phyloP scores from a whole-genome alignment of 1,284 basidiomycete genomes.

The Pseudozyma flocculosa region DNA sequence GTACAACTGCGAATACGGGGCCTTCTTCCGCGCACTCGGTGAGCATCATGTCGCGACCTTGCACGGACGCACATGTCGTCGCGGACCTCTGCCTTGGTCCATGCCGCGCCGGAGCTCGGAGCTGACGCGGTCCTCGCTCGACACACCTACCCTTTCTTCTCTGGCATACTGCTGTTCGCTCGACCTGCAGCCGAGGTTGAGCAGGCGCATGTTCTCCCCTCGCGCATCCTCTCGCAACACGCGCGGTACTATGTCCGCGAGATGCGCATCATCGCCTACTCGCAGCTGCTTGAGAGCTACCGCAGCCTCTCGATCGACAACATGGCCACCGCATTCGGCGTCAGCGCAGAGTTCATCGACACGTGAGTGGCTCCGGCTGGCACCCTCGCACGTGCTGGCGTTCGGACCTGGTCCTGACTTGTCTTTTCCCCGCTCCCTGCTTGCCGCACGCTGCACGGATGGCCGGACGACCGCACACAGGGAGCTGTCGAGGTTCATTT shows the following conservation, averaged over 20 bases:
- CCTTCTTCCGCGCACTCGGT: conserved; percentile 81
- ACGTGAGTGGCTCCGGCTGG: not conserved
- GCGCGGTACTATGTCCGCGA: conserved; percentile 89
- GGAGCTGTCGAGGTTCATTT: conserved; percentile 90
- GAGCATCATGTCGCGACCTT: no score
- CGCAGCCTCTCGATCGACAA: conserved; percentile 84
- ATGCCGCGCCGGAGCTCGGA: no score
- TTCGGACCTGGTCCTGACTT: no score
- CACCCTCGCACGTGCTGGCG: no score
- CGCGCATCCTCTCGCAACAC: conserved; percentile 80
- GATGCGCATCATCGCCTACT: conserved; percentile 93
- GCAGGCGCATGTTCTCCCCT: conserved; percentile 80
- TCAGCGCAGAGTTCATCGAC: conserved; percentile 83
- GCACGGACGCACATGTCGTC: no score
- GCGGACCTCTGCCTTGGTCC: no score
- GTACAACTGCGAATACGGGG: conserved; percentile 90
- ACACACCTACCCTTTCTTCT: no score
- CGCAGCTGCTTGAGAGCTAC: conserved; percentile 88
- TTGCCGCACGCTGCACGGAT: no score
- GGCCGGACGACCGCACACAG: no score
- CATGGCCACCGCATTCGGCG: conserved; percentile 84
- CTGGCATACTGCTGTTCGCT: no score
- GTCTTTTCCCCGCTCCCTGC: no score
- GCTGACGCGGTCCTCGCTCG: no score
- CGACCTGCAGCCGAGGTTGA: conserved; percentile 81